These are phyloP conservation scores for Xylaria nigripes DNA, from an alignment of 495 filamentous ascomycete species.

Conservation along the genomic window DNA sequence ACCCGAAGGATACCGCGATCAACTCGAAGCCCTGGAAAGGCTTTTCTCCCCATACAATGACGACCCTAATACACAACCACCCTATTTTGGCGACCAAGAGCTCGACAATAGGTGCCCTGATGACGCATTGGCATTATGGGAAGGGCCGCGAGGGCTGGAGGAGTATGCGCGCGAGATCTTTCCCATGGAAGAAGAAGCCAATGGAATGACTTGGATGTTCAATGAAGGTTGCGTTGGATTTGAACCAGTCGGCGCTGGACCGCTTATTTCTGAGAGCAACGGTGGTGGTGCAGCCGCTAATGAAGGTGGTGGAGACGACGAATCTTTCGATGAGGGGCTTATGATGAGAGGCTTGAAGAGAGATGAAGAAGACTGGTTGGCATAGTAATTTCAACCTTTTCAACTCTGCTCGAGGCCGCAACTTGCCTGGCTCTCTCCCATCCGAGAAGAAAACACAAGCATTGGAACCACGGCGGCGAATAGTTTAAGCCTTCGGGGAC, in stretches of 20 bases:
- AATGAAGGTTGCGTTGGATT: conserved; percentile 23
- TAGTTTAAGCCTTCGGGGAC: background rate
- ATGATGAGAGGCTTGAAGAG: conserved; percentile 43
- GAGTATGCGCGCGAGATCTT: conserved; percentile 96
- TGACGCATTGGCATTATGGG: conserved; percentile 74
- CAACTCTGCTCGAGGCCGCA: background rate
- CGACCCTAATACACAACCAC: conserved; percentile 45
- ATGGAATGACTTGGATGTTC: conserved; percentile 87
- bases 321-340: conserved; percentile 37
- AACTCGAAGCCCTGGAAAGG: conserved; percentile 65
- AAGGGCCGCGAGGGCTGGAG: conserved; percentile 82
- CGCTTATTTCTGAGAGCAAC: conserved; percentile 18
- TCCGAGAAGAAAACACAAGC: background rate
- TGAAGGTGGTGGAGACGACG: conserved; percentile 29
- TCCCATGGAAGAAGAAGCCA: conserved; percentile 85
- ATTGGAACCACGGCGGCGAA: background rate
- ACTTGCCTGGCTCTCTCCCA: background rate
- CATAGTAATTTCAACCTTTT: conserved; percentile 19
- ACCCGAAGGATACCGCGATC: conserved; percentile 81
- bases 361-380: conserved; percentile 44
- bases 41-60: conserved; percentile 52
- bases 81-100: conserved; percentile 45
- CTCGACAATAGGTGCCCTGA: conserved; percentile 55
- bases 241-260: background rate
- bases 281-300: conserved; percentile 20